A percentile compares a stretch with the other conserved stretches of the same genome.
Conservation (phyloP, 129 eudicot genomes). For the Flaveria brownii region DNA sequence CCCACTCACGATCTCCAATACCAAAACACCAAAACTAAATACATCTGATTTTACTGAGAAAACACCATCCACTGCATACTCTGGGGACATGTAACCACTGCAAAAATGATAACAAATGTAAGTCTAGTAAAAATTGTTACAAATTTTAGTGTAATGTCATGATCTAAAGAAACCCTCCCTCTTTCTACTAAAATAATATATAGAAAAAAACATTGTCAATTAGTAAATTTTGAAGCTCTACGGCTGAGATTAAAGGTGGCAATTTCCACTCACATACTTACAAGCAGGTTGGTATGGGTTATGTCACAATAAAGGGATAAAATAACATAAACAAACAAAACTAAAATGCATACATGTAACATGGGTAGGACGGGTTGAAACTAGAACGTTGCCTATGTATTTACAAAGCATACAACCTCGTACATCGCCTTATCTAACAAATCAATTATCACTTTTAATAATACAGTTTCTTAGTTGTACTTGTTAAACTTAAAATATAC, state of each 20-base stretch:
- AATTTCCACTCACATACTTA: not conserved
- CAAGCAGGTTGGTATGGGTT: no score
- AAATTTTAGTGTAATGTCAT: no score
- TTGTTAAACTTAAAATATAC: not conserved
- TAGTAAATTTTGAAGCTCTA: not conserved
- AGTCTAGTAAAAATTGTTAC: no score
- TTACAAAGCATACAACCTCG: not conserved
- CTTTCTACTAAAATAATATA: no score
- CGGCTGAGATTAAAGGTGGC: not conserved
- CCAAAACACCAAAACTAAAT: constrained; percentile 44
- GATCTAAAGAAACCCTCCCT: no score
- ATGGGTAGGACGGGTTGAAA: not conserved
- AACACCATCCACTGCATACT: constrained; percentile 43
- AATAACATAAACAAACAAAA: no score
- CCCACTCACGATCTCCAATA: constrained; percentile 49
- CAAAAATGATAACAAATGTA: not conserved
- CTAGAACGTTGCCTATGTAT: not conserved
- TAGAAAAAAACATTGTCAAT: not conserved
- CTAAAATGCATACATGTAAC: not conserved
- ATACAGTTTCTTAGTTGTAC: not conserved
- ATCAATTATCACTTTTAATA: not conserved
- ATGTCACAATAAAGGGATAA: no score
- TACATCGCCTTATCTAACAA: not conserved
- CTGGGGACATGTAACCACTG: constrained; percentile 50
- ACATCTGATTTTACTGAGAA: constrained; percentile 46